Percentiles rank a stretch among this genome's conserved stretches.
Evolutionary conservation across 2,329 filamentous ascomycete genomes (phyloP).

Genomic region (Aspergillus sp.): DNA sequence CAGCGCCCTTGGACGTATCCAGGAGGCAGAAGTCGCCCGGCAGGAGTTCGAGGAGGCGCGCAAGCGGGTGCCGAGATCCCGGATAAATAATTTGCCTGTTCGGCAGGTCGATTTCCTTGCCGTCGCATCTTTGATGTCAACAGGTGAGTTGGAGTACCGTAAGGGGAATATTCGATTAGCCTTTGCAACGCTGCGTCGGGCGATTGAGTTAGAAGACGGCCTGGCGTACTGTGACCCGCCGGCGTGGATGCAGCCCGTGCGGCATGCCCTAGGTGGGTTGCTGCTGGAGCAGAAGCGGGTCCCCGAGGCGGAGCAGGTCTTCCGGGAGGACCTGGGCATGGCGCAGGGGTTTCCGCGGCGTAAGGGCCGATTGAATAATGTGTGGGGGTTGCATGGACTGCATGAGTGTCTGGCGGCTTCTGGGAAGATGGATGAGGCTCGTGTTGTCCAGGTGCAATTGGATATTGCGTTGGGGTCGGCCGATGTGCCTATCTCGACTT

Average conservation of each 20-base stretch:
- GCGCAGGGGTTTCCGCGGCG: constrained; percentile 58
- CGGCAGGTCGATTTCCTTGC: constrained; percentile 36
- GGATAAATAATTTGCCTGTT: constrained; percentile 35
- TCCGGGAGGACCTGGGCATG: constrained; percentile 61
- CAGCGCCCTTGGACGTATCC: background rate
- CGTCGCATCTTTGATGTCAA: constrained; percentile 50
- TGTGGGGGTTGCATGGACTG: constrained; percentile 72
- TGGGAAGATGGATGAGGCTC: constrained; percentile 49
- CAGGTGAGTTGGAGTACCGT: constrained; percentile 70
- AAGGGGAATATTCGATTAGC: constrained; percentile 57
- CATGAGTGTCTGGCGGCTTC: constrained; percentile 65
- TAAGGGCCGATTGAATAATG: constrained; percentile 65
- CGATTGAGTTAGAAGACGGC: constrained; percentile 61
- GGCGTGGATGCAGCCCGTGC: constrained; percentile 73
- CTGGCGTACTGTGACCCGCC: constrained; percentile 71
- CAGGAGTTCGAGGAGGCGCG: constrained; percentile 51
- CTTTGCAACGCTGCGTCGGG: constrained; percentile 57
- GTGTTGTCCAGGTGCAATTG: constrained; percentile 49
- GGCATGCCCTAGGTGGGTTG: constrained; percentile 68
- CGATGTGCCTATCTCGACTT: constrained; percentile 59
- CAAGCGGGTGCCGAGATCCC: constrained; percentile 59
- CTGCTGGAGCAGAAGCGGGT: constrained; percentile 63
- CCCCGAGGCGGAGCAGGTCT: constrained; percentile 56
- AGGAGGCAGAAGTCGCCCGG: background rate
- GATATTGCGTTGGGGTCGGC: constrained; percentile 54